Evolutionary conservation across 257 asterid genomes (phyloP).

Genomic region (Plectranthus barbatus): DNA sequence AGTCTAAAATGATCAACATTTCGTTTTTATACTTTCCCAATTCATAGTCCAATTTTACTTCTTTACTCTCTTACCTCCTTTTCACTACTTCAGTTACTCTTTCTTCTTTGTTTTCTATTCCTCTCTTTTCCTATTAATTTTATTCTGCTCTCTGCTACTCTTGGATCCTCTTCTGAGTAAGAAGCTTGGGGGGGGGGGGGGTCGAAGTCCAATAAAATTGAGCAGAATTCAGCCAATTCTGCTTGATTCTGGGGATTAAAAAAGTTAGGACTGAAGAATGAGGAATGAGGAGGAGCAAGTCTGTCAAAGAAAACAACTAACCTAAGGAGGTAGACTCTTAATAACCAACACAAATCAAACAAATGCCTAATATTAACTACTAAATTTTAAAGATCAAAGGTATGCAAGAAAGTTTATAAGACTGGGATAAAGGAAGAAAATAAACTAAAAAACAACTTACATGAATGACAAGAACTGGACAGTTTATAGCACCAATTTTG

Average conservation of each 20-base stretch:
- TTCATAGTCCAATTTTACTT: background rate
- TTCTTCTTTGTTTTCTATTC: no score
- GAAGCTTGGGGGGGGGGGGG: background rate
- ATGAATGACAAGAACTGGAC: slow-evolving; percentile 95
- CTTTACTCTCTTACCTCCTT: background rate
- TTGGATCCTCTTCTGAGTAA: background rate
- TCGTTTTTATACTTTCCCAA: background rate
- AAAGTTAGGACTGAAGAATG: no score
- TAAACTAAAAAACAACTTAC: slow-evolving; percentile 42
- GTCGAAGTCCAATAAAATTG: no score
- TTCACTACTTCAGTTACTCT: background rate
- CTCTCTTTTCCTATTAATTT: no score
- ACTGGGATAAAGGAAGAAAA: background rate
- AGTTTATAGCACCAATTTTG: slow-evolving; percentile 74
- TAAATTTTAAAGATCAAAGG: background rate
- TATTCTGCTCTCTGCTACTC: background rate
- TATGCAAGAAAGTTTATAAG: background rate
- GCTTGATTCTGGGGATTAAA: no score
- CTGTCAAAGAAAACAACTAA: no score
- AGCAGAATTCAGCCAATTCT: no score
- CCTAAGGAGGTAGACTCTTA: no score
- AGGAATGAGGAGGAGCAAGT: no score
- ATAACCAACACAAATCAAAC: background rate
- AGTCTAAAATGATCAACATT: no score
- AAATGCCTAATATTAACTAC: background rate